Conservation (phyloP, 2,329 filamentous ascomycete genomes). For the Aspergillus phoenicis region DNA sequence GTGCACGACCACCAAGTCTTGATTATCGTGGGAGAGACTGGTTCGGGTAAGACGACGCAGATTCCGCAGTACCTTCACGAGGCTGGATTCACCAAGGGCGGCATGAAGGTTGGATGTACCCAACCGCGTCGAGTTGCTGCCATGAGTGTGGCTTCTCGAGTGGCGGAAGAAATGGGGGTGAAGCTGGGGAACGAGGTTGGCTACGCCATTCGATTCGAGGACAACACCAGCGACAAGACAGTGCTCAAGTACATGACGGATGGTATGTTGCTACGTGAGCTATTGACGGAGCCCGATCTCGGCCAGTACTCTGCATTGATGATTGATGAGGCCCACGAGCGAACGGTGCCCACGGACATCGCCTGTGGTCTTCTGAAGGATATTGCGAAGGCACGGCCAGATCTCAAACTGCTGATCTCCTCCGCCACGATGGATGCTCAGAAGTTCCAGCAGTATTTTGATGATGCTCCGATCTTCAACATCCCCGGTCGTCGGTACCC, state of each 20-base stretch:
- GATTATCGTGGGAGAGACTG: constrained; percentile 92
- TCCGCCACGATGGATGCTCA: constrained; percentile 93
- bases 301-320: constrained; percentile 83
- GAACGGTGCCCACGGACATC: constrained; percentile 89
- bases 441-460: constrained; percentile 90
- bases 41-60: constrained; percentile 94
- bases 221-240: constrained; percentile 87
- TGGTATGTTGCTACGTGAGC: constrained; percentile 87
- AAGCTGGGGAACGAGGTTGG: constrained; percentile 91
- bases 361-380: constrained; percentile 87
- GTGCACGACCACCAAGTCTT: constrained; percentile 83
- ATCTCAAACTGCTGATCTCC: constrained; percentile 87
- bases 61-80: constrained; percentile 92
- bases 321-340: constrained; percentile 97
- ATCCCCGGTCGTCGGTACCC: constrained; percentile 87
- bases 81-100: constrained; percentile 81
- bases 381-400: constrained; percentile 76
- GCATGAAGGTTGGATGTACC: constrained; percentile 86
- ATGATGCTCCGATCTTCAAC: constrained; percentile 90
- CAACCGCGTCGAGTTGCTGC: constrained; percentile 94
- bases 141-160: constrained; percentile 95
- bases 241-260: constrained; percentile 96
- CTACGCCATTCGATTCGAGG: constrained; percentile 93
- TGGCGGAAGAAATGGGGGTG: constrained; percentile 89
- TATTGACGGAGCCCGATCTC: constrained; percentile 85